A percentile compares a stretch with the other conserved stretches of the same genome.
Conservation (phyloP, 73 alveolate species). For the Effrenium voratum region DNA sequence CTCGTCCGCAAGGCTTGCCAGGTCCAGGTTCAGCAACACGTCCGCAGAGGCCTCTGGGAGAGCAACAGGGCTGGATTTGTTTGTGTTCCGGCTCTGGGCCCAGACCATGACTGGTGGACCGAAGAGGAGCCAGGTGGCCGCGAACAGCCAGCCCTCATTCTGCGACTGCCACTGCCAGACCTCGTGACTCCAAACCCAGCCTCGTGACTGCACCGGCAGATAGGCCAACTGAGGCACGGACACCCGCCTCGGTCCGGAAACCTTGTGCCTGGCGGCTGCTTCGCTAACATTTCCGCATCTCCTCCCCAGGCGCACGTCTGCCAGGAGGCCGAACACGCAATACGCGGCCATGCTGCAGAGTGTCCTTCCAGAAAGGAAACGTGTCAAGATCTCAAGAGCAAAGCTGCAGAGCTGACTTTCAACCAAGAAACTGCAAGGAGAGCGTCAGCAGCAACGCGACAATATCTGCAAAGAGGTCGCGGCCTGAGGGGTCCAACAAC, state of each 20-base stretch:
- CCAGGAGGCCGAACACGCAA: conserved; percentile 42
- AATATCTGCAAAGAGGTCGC: conserved; percentile 43
- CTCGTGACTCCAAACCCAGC: no score
- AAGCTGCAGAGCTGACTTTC: no score
- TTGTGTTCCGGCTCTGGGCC: neutral
- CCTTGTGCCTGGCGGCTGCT: conserved; percentile 16
- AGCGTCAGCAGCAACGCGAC: conserved; percentile 72
- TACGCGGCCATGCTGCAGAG: conserved; percentile 78
- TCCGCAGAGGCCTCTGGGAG: conserved; percentile 63
- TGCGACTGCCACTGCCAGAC: conserved; percentile 13
- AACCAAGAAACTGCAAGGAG: conserved; percentile 43
- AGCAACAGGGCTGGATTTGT: neutral
- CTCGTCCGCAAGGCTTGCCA: conserved; percentile 82
- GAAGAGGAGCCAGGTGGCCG: conserved; percentile 90
- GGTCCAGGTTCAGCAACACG: conserved; percentile 59
- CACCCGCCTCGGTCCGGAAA: neutral
- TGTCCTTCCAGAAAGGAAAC: no score
- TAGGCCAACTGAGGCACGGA: neutral
- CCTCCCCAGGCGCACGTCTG: conserved; percentile 2
- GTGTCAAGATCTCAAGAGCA: no score
- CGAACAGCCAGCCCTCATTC: conserved; percentile 76
- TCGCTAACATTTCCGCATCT: neutral
- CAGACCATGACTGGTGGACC: conserved; percentile 91
- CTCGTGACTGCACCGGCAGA: no score
- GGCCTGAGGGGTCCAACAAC: neutral